phyloP scores from a whole-genome alignment of 768 basidiomycete species.

The Trametes meyenii region DNA sequence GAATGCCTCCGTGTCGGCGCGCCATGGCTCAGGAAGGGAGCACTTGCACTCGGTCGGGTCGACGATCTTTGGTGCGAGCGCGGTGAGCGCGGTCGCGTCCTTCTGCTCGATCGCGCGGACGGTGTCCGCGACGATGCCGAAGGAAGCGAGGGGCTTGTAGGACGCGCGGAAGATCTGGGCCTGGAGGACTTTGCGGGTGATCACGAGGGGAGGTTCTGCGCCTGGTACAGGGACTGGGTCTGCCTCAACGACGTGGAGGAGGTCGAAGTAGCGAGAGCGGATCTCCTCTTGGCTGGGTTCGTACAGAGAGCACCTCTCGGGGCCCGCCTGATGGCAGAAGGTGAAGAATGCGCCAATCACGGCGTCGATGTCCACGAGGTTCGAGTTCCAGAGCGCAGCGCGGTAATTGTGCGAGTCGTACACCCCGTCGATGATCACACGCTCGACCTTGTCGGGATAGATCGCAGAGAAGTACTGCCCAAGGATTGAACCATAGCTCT shows the following conservation, averaged over 20 bases:
- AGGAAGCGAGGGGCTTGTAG: conserved; percentile 16
- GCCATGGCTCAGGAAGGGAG: not conserved
- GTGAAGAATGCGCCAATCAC: conserved; percentile 21
- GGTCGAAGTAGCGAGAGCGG: conserved; percentile 20
- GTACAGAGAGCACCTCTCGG: conserved; percentile 30
- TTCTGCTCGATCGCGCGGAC: conserved; percentile 13
- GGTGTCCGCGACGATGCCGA: conserved; percentile 12
- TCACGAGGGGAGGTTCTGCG: conserved; percentile 18
- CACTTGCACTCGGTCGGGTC: conserved; percentile 19
- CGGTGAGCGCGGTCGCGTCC: conserved; percentile 15
- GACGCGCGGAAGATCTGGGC: conserved; percentile 15
- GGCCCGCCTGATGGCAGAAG: conserved; percentile 31
- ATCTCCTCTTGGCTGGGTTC: conserved; percentile 27
- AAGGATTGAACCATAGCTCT: conserved; percentile 25
- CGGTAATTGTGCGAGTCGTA: conserved; percentile 31
- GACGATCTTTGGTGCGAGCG: conserved; percentile 16
- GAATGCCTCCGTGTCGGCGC: conserved; percentile 17
- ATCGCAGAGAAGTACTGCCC: conserved; percentile 35
- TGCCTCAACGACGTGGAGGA: conserved; percentile 10
- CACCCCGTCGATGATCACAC: conserved; percentile 37
- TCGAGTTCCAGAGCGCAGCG: conserved; percentile 26
- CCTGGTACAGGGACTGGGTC: conserved; percentile 16
- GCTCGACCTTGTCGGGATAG: conserved; percentile 37
- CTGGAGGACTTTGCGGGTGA: conserved; percentile 19
- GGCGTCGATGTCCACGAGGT: conserved; percentile 31